A percentile compares a stretch with the other conserved stretches of the same genome.
Conservation (phyloP, 805 yeast species). For the Candida maris region DNA sequence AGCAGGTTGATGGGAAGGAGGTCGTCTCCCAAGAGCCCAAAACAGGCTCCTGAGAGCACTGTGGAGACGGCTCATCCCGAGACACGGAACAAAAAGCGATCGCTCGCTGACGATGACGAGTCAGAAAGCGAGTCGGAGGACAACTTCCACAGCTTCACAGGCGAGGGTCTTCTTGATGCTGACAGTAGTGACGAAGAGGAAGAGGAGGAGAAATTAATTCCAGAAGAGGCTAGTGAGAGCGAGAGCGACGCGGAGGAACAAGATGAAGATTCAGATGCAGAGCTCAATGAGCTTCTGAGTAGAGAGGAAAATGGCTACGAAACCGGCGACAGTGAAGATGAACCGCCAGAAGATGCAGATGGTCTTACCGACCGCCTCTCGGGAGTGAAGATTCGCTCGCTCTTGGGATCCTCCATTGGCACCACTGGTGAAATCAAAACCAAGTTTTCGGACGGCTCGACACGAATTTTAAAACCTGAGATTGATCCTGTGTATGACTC, state of each 20-base stretch:
- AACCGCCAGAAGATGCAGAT: slow-evolving; percentile 47
- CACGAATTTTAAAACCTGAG: slow-evolving; percentile 79
- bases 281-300: slow-evolving; percentile 57
- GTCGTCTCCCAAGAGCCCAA: not conserved
- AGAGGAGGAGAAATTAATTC: slow-evolving; percentile 21
- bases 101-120: slow-evolving; percentile 16
- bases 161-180: slow-evolving; percentile 39
- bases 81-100: slow-evolving; percentile 11
- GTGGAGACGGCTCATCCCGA: too few species aligned
- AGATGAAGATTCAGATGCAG: slow-evolving; percentile 56
- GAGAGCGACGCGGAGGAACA: slow-evolving; percentile 21
- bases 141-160: slow-evolving; percentile 21
- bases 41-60: not conserved
- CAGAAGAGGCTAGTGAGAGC: slow-evolving; percentile 21
- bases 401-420: slow-evolving; percentile 37
- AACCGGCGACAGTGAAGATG: slow-evolving; percentile 48
- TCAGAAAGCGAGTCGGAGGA: slow-evolving; percentile 19
- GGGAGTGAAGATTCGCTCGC: slow-evolving; percentile 49
- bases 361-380: slow-evolving; percentile 54
- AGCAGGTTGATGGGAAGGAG: slow-evolving; percentile 1
- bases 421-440: slow-evolving; percentile 38
- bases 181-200: slow-evolving; percentile 33
- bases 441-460: slow-evolving; percentile 71
- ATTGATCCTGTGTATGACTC: slow-evolving; percentile 93
- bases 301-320: slow-evolving; percentile 35